phyloP scores from a whole-genome alignment of 2,329 filamentous ascomycete species.

The Xylaria sp. region DNA sequence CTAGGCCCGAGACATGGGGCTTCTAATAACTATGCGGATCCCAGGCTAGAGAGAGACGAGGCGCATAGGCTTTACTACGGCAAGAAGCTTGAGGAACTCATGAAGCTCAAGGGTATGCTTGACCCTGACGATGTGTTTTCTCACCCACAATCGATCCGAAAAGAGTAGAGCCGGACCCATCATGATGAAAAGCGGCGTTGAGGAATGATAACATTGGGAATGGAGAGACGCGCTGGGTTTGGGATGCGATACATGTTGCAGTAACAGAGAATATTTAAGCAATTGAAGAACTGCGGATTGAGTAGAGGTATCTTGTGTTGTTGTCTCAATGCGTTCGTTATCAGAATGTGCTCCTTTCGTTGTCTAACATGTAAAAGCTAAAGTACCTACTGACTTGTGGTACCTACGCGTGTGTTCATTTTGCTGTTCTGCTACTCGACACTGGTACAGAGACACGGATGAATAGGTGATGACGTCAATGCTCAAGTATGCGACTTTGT shows the following conservation, averaged over 20 bases:
- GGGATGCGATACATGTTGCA: background rate
- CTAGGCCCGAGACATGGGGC: conserved; percentile 42
- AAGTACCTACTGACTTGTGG: background rate
- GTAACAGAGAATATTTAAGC: background rate
- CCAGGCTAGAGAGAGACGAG: conserved; percentile 39
- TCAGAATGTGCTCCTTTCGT: background rate
- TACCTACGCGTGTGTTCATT: no score
- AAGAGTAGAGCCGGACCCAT: background rate
- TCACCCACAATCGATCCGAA: conserved; percentile 46
- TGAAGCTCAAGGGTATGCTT: conserved; percentile 41
- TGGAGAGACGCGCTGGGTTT: background rate
- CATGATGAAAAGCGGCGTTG: background rate
- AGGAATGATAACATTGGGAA: background rate
- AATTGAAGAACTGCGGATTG: background rate
- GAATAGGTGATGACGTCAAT: background rate
- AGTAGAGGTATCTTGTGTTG: background rate
- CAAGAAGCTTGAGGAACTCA: conserved; percentile 35
- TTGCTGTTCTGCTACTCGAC: no score
- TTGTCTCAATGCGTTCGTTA: background rate
- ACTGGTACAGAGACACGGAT: no score
- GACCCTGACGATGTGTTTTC: conserved; percentile 46
- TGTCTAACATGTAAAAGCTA: background rate
- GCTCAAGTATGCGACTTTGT: background rate
- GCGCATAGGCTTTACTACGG: conserved; percentile 45
- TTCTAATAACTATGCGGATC: conserved; percentile 47